Conservation (phyloP, 2,329 filamentous ascomycete genomes). For the Ophiostoma populinum region DNA sequence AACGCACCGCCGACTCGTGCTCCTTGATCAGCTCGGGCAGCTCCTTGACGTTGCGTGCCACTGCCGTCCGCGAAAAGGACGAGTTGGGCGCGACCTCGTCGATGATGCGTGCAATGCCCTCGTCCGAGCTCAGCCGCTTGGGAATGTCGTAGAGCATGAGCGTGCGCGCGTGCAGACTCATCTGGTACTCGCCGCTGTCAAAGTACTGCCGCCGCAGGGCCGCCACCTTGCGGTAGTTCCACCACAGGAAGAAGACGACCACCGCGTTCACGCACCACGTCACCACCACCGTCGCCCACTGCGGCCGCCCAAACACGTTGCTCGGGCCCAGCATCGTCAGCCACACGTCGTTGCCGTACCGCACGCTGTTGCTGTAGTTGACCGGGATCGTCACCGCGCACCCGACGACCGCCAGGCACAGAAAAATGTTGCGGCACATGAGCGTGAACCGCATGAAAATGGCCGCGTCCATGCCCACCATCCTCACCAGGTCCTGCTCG, state of each 20-base stretch:
- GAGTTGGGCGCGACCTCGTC: conserved; percentile 65
- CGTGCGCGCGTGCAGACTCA: conserved; percentile 62
- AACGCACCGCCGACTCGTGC: conserved; percentile 63
- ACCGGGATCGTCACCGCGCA: conserved; percentile 67
- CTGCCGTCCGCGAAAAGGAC: conserved; percentile 60
- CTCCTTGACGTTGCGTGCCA: conserved; percentile 84
- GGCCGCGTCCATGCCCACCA: conserved; percentile 78
- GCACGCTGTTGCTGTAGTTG: conserved; percentile 41
- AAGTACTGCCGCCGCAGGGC: conserved; percentile 63
- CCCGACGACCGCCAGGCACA: conserved; percentile 52
- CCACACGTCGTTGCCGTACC: conserved; percentile 23
- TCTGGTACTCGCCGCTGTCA: conserved; percentile 72
- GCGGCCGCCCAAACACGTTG: conserved; percentile 31
- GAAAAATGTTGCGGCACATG: conserved; percentile 88
- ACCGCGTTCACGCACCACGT: conserved; percentile 55
- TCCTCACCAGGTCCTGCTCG: conserved; percentile 61
- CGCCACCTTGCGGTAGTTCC: conserved; percentile 64
- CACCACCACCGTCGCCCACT: conserved; percentile 43
- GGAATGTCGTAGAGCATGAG: conserved; percentile 72
- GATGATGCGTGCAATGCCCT: conserved; percentile 71
- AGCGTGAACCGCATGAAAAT: conserved; percentile 75
- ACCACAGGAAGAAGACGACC: conserved; percentile 70
- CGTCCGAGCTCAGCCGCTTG: conserved; percentile 57
- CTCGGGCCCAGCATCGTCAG: conserved; percentile 43
- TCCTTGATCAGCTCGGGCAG: conserved; percentile 71